Percentiles rank a stretch among this genome's conserved stretches.
Evolutionary conservation across 1,284 basidiomycete species (phyloP).

Genomic region (Cryptococcus sp.): DNA sequence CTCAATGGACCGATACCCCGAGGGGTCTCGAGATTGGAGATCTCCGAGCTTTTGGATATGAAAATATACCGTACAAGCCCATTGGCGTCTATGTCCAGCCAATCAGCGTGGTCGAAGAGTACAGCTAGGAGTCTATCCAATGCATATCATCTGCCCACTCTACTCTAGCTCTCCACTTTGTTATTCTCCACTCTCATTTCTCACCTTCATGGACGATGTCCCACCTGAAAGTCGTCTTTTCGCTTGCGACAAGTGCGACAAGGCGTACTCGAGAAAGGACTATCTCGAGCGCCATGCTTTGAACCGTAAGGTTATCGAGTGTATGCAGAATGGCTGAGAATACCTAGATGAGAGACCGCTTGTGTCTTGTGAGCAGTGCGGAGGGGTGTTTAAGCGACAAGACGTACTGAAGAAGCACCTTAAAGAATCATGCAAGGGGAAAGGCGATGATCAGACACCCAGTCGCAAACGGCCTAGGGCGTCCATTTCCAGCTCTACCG

Average conservation of each 20-base stretch:
- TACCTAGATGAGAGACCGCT: slow-evolving; percentile 5
- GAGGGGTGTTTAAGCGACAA: slow-evolving; percentile 10
- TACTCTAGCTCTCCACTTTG: neutral
- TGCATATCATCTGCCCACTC: too few relatives aligned
- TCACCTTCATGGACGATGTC: neutral
- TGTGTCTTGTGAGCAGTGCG: slow-evolving; percentile 9
- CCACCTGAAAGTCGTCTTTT: neutral
- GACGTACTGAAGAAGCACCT: slow-evolving; percentile 17
- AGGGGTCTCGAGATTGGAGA: slow-evolving; percentile 50
- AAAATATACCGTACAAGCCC: slow-evolving; percentile 29
- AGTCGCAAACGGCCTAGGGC: neutral
- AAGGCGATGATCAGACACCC: neutral
- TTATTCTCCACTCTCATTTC: neutral
- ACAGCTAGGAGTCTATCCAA: slow-evolving; percentile 42
- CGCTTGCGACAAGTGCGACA: slow-evolving; percentile 43
- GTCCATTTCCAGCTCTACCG: too few relatives aligned
- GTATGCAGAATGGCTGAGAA: neutral
- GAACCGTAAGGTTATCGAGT: slow-evolving; percentile 10
- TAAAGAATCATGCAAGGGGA: slow-evolving; percentile 6
- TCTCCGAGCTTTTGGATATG: slow-evolving; percentile 27
- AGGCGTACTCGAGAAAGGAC: slow-evolving; percentile 13
- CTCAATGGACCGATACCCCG: slow-evolving; percentile 54
- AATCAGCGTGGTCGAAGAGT: slow-evolving; percentile 41
- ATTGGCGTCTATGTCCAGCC: slow-evolving; percentile 40
- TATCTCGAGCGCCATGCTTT: slow-evolving; percentile 19